Evolutionary conservation across 768 basidiomycete genomes (phyloP).

Genomic region (Austroboletus festivus): DNA sequence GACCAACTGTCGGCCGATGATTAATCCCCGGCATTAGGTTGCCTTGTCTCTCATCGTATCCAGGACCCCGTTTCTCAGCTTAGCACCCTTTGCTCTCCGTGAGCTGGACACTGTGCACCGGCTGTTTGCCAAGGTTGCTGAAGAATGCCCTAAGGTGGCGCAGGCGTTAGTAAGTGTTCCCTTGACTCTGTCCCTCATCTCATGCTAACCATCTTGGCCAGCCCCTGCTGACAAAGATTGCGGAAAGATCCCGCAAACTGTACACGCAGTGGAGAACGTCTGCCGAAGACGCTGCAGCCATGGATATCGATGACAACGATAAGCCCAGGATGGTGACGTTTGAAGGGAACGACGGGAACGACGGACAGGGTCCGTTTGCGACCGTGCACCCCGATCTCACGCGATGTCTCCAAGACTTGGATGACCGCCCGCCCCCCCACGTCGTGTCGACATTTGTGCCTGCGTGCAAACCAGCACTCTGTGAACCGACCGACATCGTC

Average conservation of each 20-base stretch:
- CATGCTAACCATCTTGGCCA: conserved; percentile 23
- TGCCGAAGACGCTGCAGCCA: conserved; percentile 13
- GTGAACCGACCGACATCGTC: conserved; percentile 21
- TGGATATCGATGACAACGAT: conserved; percentile 26
- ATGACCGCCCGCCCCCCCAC: conserved; percentile 21
- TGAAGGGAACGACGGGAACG: conserved; percentile 1
- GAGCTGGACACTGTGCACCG: conserved; percentile 57
- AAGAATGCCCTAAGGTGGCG: conserved; percentile 56
- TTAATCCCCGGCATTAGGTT: conserved; percentile 38
- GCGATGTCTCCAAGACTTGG: conserved; percentile 25
- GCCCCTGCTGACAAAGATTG: conserved; percentile 56
- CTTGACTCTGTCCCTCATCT: neutral
- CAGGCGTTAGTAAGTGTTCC: conserved; percentile 50
- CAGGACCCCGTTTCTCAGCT: conserved; percentile 55
- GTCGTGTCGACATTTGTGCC: conserved; percentile 25
- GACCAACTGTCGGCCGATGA: neutral
- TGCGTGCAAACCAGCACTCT: conserved; percentile 8
- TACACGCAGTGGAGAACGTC: conserved; percentile 41
- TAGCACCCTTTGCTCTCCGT: conserved; percentile 57
- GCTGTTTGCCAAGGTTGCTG: conserved; percentile 55
- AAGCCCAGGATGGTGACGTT: conserved; percentile 1
- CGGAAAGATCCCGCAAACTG: conserved; percentile 47
- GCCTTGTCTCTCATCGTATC: conserved; percentile 64
- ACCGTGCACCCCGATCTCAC: conserved; percentile 24
- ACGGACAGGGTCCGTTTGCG: conserved; percentile 14